These are phyloP conservation scores for Komagataella populi DNA, from an alignment of 805 yeast genomes.

Conservation along the genomic window DNA sequence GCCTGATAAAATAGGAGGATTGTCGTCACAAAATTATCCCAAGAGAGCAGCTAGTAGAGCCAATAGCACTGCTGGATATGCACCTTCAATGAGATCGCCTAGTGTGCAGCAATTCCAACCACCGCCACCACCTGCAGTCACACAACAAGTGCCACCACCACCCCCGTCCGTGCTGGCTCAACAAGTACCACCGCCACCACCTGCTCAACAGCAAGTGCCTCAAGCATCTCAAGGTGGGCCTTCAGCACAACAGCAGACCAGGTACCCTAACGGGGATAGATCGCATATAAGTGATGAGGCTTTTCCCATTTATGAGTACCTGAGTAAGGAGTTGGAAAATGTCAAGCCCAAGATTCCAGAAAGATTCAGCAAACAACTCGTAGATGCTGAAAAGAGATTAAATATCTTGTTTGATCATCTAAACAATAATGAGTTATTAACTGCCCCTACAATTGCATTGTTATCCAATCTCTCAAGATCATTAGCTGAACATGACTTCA, in stretches of 20 bases:
- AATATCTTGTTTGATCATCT: conserved; percentile 65
- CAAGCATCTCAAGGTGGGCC: conserved; percentile 8
- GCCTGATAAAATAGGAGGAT: neutral
- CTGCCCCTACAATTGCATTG: conserved; percentile 37
- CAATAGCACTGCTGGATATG: neutral
- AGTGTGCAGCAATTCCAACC: conserved; percentile 6
- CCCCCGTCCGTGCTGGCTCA: conserved; percentile 3
- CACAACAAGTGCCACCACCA: conserved; percentile 6
- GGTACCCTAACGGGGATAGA: conserved; percentile 53
- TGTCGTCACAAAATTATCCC: neutral
- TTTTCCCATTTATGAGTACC: conserved; percentile 41
- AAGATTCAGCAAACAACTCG: conserved; percentile 55
- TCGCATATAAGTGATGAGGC: conserved; percentile 49
- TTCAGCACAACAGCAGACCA: conserved; percentile 4
- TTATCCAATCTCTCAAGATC: conserved; percentile 37
- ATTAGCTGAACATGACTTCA: conserved; percentile 39
- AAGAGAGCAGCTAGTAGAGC: neutral
- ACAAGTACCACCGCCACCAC: conserved; percentile 6
- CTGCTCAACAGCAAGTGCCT: conserved; percentile 7
- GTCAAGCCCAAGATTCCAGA: conserved; percentile 68
- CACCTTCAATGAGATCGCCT: neutral
- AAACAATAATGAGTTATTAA: conserved; percentile 55
- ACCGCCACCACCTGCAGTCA: conserved; percentile 5
- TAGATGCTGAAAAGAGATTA: conserved; percentile 75
- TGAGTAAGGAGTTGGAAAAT: conserved; percentile 39